Percentiles rank a stretch among this genome's conserved stretches.
These are phyloP conservation scores for Ustilago loliicola DNA, from an alignment of 1,284 basidiomycete species.

Conservation along the genomic window DNA sequence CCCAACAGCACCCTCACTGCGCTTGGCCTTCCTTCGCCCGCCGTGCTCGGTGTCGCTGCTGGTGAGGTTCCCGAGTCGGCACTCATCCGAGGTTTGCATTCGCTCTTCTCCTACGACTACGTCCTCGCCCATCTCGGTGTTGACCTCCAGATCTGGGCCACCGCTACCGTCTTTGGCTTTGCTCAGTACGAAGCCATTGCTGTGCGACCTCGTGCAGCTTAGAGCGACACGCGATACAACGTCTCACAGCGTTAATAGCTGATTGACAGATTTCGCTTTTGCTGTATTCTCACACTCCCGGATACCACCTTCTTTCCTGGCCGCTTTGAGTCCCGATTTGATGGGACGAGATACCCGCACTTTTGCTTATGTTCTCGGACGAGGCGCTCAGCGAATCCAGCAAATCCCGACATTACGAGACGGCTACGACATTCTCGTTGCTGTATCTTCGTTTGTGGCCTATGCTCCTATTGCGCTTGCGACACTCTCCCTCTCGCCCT, in stretches of 20 bases:
- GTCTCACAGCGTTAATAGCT: not conserved
- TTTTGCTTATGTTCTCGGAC: not conserved
- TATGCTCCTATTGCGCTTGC: not conserved
- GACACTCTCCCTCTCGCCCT: not conserved
- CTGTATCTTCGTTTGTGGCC: not conserved
- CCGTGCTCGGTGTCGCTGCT: slow-evolving; percentile 55
- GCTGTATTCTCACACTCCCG: slow-evolving; percentile 25
- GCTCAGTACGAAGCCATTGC: slow-evolving; percentile 57
- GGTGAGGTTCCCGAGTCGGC: slow-evolving; percentile 51
- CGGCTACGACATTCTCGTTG: not conserved
- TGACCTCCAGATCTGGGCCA: slow-evolving; percentile 56
- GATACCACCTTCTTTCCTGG: slow-evolving; percentile 8
- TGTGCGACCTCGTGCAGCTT: slow-evolving; percentile 47
- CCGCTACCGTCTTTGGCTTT: slow-evolving; percentile 53
- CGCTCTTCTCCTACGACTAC: slow-evolving; percentile 50
- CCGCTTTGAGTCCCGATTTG: not conserved
- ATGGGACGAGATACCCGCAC: slow-evolving; percentile 40
- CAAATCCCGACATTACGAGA: not conserved
- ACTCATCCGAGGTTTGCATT: slow-evolving; percentile 32
- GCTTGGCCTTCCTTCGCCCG: slow-evolving; percentile 33
- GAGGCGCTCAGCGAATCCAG: not conserved
- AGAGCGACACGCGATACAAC: not conserved
- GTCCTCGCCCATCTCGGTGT: slow-evolving; percentile 47
- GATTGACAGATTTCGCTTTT: not conserved
- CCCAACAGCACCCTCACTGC: slow-evolving; percentile 45